phyloP scores from a whole-genome alignment of 352 stramenopile genomes.

The Peronospora farinosa region DNA sequence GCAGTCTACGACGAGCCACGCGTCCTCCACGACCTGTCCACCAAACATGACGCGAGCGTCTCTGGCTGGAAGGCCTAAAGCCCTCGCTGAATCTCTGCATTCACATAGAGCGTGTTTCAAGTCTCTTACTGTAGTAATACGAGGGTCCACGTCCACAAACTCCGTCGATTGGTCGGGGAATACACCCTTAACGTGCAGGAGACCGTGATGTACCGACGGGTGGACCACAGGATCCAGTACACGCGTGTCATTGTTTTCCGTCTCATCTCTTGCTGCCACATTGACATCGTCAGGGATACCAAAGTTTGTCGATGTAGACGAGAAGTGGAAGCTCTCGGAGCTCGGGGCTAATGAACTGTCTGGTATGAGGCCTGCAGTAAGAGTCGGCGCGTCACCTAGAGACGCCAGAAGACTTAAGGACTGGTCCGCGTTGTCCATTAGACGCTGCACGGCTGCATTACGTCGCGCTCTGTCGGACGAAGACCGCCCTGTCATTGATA shows the following conservation, averaged over 20 bases:
- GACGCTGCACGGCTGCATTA: constrained; percentile 58
- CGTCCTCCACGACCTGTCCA: constrained; percentile 63
- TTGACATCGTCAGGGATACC: constrained; percentile 13
- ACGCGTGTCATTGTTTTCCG: constrained; percentile 12
- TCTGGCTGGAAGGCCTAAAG: constrained; percentile 37
- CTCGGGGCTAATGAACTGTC: constrained; percentile 16
- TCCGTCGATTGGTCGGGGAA: constrained; percentile 80
- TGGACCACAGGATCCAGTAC: constrained; percentile 39
- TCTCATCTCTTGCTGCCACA: background rate
- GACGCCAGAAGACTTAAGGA: constrained; percentile 62
- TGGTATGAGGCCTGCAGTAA: constrained; percentile 8
- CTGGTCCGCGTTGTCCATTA: constrained; percentile 70
- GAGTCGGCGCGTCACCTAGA: constrained; percentile 32
- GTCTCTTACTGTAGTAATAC: constrained; percentile 62
- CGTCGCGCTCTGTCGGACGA: constrained; percentile 18
- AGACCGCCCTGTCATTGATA: constrained; percentile 23
- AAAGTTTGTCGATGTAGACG: constrained; percentile 4
- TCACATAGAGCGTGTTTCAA: constrained; percentile 58
- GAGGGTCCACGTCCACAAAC: constrained; percentile 73
- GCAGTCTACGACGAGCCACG: constrained; percentile 80
- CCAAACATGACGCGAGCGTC: constrained; percentile 74
- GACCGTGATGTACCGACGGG: constrained; percentile 41
- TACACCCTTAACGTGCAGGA: constrained; percentile 75
- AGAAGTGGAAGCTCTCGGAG: constrained; percentile 38
- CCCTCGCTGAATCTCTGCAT: constrained; percentile 37